These are phyloP conservation scores for Phaeosphaeriaceae sp. DNA, from an alignment of 2,329 filamentous ascomycete species.

Conservation along the genomic window DNA sequence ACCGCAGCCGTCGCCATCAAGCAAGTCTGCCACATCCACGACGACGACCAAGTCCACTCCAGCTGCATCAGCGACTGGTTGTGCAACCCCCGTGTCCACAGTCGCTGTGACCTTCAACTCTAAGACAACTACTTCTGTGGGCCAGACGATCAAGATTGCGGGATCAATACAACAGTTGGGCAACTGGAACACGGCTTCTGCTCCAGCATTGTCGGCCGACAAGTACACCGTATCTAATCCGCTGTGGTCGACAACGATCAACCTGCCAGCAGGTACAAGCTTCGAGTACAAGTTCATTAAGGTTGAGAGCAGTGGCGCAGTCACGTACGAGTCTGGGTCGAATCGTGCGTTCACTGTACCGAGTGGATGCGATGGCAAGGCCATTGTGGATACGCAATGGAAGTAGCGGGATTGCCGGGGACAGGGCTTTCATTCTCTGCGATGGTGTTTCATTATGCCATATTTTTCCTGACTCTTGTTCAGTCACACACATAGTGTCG, in stretches of 20 bases:
- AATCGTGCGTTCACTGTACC: slow-evolving; percentile 52
- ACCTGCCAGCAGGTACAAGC: slow-evolving; percentile 50
- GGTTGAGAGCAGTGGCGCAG: slow-evolving; percentile 54
- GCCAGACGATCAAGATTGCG: slow-evolving; percentile 57
- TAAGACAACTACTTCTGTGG: slow-evolving; percentile 56
- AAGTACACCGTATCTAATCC: slow-evolving; percentile 54
- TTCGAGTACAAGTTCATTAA: slow-evolving; percentile 58
- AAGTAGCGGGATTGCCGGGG: slow-evolving; percentile 18
- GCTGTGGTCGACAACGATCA: slow-evolving; percentile 54
- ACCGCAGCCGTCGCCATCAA: slow-evolving; percentile 22
- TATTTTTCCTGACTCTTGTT: neutral
- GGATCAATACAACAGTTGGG: slow-evolving; percentile 55
- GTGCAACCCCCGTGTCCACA: slow-evolving; percentile 33
- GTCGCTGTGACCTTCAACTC: slow-evolving; percentile 54
- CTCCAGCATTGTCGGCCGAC: slow-evolving; percentile 50
- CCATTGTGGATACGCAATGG: slow-evolving; percentile 29
- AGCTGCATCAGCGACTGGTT: slow-evolving; percentile 19
- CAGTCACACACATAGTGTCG: too few relatives aligned
- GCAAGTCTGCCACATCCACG: slow-evolving; percentile 16
- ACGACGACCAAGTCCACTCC: slow-evolving; percentile 19
- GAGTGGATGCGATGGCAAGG: slow-evolving; percentile 24
- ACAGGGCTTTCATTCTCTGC: neutral
- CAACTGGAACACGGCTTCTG: slow-evolving; percentile 51
- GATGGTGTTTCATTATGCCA: neutral
- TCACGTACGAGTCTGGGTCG: slow-evolving; percentile 53